Evolutionary conservation across 257 asterid species (phyloP).

Genomic region (Ajuga chamaepitys): DNA sequence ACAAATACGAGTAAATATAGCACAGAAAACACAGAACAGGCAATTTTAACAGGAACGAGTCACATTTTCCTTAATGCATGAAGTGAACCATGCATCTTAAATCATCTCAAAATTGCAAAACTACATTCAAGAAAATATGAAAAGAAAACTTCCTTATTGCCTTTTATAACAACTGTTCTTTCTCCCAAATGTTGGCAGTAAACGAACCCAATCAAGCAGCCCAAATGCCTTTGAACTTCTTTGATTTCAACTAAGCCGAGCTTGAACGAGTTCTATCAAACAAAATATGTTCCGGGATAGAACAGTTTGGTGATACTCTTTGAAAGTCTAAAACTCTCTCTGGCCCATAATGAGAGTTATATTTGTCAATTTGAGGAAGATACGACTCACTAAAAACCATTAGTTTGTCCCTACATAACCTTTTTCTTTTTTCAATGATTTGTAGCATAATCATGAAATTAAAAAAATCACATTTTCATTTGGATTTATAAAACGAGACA

Average conservation of each 20-base stretch:
- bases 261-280: neutral
- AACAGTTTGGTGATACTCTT: too few species aligned
- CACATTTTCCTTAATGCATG: neutral
- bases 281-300: too few species aligned
- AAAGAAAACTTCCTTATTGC: neutral
- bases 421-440: too few species aligned
- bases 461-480: too few species aligned
- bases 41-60: neutral
- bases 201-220: neutral
- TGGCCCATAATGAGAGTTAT: too few species aligned
- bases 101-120: neutral
- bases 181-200: neutral
- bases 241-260: neutral
- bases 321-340: too few species aligned
- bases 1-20: neutral
- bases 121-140: slow-evolving; percentile 4
- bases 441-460: too few species aligned
- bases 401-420: too few species aligned
- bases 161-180: neutral
- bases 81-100: neutral
- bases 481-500: too few species aligned
- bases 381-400: too few species aligned
- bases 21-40: neutral
- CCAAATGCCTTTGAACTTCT: neutral
- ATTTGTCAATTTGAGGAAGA: too few species aligned